phyloP scores from a whole-genome alignment of 1,284 basidiomycete genomes.

The Apiotrichum mycotoxinovorans region DNA sequence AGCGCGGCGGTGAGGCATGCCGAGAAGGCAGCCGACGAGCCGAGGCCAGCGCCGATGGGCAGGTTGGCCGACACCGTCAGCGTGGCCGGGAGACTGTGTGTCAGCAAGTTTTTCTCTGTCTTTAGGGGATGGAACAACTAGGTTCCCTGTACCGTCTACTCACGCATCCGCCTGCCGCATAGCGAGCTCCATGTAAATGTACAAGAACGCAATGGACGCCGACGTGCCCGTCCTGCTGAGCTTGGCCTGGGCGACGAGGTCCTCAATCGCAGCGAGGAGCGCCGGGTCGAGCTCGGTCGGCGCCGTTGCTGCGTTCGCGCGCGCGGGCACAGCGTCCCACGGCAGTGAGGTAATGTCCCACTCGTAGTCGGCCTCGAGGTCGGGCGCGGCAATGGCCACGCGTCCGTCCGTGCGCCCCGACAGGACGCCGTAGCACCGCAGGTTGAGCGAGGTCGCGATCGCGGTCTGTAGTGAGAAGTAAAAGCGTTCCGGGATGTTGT shows the following conservation, averaged over 20 bases:
- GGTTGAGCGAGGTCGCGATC: conserved; percentile 88
- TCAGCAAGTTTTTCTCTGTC: too few relatives aligned
- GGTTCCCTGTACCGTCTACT: too few relatives aligned
- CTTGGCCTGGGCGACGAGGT: conserved; percentile 35
- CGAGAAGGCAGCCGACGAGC: conserved; percentile 86
- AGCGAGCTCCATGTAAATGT: conserved; percentile 82
- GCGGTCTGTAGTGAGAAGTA: conserved; percentile 64
- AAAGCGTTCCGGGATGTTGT: too few relatives aligned
- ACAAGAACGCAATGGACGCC: conserved; percentile 81
- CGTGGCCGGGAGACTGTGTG: conserved; percentile 53
- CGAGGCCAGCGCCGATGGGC: conserved; percentile 97
- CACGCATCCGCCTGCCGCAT: conserved; percentile 57
- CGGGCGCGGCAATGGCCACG: conserved; percentile 72
- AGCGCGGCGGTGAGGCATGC: conserved; percentile 78
- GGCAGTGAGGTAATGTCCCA: conserved; percentile 82
- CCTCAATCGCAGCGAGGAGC: conserved; percentile 64
- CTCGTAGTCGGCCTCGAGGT: conserved; percentile 74
- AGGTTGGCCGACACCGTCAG: conserved; percentile 86
- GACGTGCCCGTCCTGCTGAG: conserved; percentile 54
- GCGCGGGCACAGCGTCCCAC: conserved; percentile 67
- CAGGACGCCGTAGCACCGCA: conserved; percentile 87
- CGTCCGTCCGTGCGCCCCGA: conserved; percentile 70
- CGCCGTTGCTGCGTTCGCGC: conserved; percentile 54
- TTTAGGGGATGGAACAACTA: too few relatives aligned
- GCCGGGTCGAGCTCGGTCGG: conserved; percentile 65